These are phyloP conservation scores for Sclerotinia minor DNA, from an alignment of 2,329 filamentous ascomycete species.

Conservation along the genomic window DNA sequence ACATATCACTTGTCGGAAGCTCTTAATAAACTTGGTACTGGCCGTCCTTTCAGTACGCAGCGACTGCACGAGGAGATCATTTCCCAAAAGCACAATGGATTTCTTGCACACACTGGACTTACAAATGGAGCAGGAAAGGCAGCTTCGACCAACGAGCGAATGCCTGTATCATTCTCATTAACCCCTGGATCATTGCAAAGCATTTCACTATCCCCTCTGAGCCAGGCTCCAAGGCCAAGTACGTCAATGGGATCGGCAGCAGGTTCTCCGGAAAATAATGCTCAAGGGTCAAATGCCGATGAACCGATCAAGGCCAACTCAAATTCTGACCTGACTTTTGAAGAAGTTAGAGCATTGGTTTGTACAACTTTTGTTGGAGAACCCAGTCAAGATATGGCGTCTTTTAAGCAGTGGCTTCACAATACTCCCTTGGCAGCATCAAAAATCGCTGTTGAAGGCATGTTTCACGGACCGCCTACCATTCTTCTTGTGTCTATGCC, in stretches of 20 bases:
- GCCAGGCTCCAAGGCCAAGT: constrained; percentile 39
- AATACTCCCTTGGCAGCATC: constrained; percentile 56
- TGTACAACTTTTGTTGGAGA: constrained; percentile 68
- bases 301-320: constrained; percentile 37
- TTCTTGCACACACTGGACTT: constrained; percentile 45
- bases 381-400: constrained; percentile 64
- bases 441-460: constrained; percentile 64
- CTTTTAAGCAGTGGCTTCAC: constrained; percentile 66
- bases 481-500: constrained; percentile 68
- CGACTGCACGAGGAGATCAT: constrained; percentile 57
- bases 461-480: constrained; percentile 67
- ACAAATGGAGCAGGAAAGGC: constrained; percentile 49
- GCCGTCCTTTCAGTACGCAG: constrained; percentile 57
- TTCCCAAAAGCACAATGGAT: constrained; percentile 44
- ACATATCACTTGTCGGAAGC: constrained; percentile 58
- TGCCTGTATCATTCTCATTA: constrained; percentile 57
- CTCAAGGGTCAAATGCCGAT: constrained; percentile 29
- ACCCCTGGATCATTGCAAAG: constrained; percentile 55
- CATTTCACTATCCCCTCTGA: constrained; percentile 51
- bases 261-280: constrained; percentile 36
- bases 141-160: constrained; percentile 39
- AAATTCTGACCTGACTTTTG: constrained; percentile 56
- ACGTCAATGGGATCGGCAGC: constrained; percentile 38
- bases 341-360: constrained; percentile 62
- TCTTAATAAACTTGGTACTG: constrained; percentile 53